Base-by-base conservation (phyloP, 1,284 basidiomycete species). In the Pseudozyma tsukubaensis region DNA sequence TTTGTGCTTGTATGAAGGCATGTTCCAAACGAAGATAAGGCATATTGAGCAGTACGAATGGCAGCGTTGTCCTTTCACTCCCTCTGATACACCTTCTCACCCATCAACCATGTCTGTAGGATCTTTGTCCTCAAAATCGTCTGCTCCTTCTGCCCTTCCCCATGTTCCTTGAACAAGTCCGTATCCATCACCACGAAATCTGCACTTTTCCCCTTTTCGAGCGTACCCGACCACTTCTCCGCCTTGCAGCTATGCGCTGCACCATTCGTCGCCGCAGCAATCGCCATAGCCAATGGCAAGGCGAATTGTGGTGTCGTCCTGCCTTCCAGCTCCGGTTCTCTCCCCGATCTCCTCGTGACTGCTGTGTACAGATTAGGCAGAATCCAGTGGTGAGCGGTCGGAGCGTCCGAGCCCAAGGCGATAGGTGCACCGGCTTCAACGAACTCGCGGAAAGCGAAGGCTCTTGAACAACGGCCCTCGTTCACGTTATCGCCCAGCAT, bases 101-200 rank as follows among this genome's bases (percentile, higher is more conserved):
- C 60, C 19, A 4, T 29, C 13, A 79, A 47, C 75, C 76, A 79
- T 2, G 75, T 63, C 42, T 76, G 66, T 47, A 72, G 40, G 42
- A 73, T 65, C 55, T 69, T 68, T 4, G 71, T 54, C 51, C 61
- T 64, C 50, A 69, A 42, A 2, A 68, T 59, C 5, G 61, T 59
- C 48, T 68, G 65, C n/a, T 65, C 64, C 53, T 62, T 58, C 13
- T 72, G 61, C 12, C 59, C 66, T 2, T 43, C 56, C 3, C 55
- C 59, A 12, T 76, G 40, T 10, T 68, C 50, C 19, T 52, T 53
- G 66, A 76, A 72, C 14, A 76, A 39, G 50, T 73, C 64, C 14
- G 69, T 69, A 42, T 76, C 74, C 34, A 76, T n/a, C 6, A 76
- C 63, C 6, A 65, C 70, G 51, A 76, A 76, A 24, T 76, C 69